A percentile compares a stretch with the other conserved stretches of the same genome.
These are phyloP conservation scores for Clitopilus passeckerianus DNA, from an alignment of 768 basidiomycete genomes.

Conservation along the genomic window DNA sequence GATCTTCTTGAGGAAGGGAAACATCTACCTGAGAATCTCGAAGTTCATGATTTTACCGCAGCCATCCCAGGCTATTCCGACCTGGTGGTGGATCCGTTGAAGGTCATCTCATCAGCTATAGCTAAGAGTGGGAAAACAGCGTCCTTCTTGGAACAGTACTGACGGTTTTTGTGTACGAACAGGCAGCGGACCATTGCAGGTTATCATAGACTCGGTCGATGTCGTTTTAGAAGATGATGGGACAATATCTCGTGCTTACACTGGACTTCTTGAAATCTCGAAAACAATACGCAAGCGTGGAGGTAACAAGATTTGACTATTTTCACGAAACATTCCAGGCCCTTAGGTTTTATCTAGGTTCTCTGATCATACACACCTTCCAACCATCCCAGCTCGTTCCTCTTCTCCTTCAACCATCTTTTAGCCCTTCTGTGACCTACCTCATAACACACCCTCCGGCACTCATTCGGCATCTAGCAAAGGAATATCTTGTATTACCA, in stretches of 20 bases:
- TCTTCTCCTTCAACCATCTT: slow-evolving; percentile 52
- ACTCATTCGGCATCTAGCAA: slow-evolving; percentile 64
- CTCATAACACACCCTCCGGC: slow-evolving; percentile 66
- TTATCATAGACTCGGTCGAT: slow-evolving; percentile 72
- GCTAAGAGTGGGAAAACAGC: not conserved
- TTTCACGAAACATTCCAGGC: slow-evolving; percentile 21
- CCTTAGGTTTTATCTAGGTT: slow-evolving; percentile 29
- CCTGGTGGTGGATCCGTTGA: slow-evolving; percentile 3
- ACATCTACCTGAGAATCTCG: slow-evolving; percentile 22
- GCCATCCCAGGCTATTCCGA: slow-evolving; percentile 50
- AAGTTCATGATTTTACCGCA: slow-evolving; percentile 44
- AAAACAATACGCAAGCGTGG: slow-evolving; percentile 38
- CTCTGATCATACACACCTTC: slow-evolving; percentile 55
- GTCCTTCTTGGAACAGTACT: slow-evolving; percentile 5
- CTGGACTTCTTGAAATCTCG: slow-evolving; percentile 45
- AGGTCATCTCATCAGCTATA: not conserved
- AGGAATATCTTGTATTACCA: slow-evolving; percentile 67
- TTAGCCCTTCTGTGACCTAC: slow-evolving; percentile 62
- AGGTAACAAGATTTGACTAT: slow-evolving; percentile 27
- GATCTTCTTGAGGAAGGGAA: slow-evolving; percentile 24
- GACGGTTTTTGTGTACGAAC: slow-evolving; percentile 19
- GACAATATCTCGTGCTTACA: slow-evolving; percentile 48
- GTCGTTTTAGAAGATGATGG: slow-evolving; percentile 55
- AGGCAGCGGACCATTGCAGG: slow-evolving; percentile 43
- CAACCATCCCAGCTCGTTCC: slow-evolving; percentile 45